These are phyloP conservation scores for Moesziomyces antarcticus DNA, from an alignment of 1,284 basidiomycete genomes.

Conservation along the genomic window DNA sequence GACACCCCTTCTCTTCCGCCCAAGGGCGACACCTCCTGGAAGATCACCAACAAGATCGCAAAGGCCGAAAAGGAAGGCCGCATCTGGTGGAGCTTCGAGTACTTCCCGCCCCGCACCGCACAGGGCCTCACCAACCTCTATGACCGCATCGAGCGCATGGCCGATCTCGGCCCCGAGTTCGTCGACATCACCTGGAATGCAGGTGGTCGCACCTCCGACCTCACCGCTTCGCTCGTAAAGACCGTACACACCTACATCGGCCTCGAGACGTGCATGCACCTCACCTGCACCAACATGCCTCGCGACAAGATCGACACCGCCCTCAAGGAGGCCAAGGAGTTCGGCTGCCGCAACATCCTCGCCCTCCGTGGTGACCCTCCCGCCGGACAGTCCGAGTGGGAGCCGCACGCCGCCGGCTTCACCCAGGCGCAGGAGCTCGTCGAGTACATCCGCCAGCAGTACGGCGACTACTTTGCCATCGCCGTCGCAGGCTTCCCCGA, in stretches of 20 bases:
- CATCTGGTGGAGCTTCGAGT: conserved; percentile 79
- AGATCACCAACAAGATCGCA: conserved; percentile 66
- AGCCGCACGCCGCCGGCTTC: conserved; percentile 64
- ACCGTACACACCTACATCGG: conserved; percentile 71
- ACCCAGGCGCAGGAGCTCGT: conserved; percentile 64
- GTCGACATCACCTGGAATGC: conserved; percentile 99
- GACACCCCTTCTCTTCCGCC: conserved; percentile 18
- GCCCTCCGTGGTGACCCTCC: conserved; percentile 80
- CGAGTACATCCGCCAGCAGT: conserved; percentile 62
- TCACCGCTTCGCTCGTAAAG: conserved; percentile 82
- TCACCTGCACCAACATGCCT: conserved; percentile 75
- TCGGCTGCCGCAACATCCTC: conserved; percentile 93
- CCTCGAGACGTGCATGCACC: conserved; percentile 68
- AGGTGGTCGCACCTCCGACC: conserved; percentile 81
- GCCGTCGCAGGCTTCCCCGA: conserved; percentile 72
- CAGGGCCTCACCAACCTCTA: conserved; percentile 73
- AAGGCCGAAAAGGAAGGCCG: conserved; percentile 64
- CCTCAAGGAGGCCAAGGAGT: conserved; percentile 87
- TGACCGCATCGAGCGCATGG: conserved; percentile 98
- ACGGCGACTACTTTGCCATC: conserved; percentile 67
- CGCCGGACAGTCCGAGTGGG: conserved; percentile 70
- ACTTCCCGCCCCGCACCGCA: conserved; percentile 92
- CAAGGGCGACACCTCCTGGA: conserved; percentile 52
- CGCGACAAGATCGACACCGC: conserved; percentile 91
- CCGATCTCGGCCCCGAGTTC: conserved; percentile 92